Conservation (phyloP, 1,139 yeast species). For the Zygoascus meyerae region DNA sequence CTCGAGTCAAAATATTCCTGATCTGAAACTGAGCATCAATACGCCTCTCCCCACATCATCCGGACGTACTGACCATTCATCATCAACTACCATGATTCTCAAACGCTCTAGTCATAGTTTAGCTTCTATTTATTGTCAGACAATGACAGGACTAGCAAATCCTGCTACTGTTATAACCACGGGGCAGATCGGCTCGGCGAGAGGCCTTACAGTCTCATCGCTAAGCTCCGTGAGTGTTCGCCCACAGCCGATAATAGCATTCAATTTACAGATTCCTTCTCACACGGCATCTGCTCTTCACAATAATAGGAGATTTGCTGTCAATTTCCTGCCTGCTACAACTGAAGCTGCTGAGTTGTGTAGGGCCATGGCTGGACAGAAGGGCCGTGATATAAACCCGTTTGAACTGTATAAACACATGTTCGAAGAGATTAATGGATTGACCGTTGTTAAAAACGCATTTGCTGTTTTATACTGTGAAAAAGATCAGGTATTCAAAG, state of each 20-base stretch:
- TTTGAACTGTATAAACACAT: constrained; percentile 31
- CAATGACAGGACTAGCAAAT: constrained; percentile 25
- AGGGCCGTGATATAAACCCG: constrained; percentile 34
- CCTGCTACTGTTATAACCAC: constrained; percentile 28
- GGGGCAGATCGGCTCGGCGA: constrained; percentile 13
- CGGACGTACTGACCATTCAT: not conserved
- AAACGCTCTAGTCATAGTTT: constrained; percentile 8
- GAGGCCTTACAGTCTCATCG: constrained; percentile 77
- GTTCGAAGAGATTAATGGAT: constrained; percentile 25
- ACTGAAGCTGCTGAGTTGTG: constrained; percentile 40
- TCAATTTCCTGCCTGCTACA: constrained; percentile 68
- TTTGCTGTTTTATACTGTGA: constrained; percentile 63
- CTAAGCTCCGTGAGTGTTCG: constrained; percentile 69
- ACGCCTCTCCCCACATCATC: too few species aligned
- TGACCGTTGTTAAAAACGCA: constrained; percentile 58
- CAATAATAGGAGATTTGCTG: constrained; percentile 49
- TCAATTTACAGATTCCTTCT: constrained; percentile 79
- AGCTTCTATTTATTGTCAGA: constrained; percentile 14
- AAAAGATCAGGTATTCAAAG: constrained; percentile 46
- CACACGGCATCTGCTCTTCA: constrained; percentile 65
- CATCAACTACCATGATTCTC: constrained; percentile 6
- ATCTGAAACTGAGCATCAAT: too few species aligned
- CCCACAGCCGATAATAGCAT: constrained; percentile 71
- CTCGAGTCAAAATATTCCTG: not conserved
- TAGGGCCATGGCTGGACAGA: constrained; percentile 33